Evolutionary conservation across 306 rosid genomes (phyloP), one percentile per base, ranked within the genome.

Genomic region (Potentilla sterilis): DNA sequence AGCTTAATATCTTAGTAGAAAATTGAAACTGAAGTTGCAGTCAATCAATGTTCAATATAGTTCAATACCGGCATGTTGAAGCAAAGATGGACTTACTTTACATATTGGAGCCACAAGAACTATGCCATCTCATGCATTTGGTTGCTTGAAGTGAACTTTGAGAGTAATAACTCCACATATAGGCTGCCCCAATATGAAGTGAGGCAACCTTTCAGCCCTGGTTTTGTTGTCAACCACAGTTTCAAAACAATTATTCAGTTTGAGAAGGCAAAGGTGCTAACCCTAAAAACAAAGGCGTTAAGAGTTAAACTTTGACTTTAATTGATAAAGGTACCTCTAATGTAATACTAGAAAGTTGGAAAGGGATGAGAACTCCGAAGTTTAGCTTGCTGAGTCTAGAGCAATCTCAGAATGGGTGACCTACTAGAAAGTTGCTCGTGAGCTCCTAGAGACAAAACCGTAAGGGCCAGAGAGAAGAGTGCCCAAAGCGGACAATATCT

Each of bases 41-140:
- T 10, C 3, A 4, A 13, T 41, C 22, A 32, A 12, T 43, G 47
- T 1, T 57, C 21, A 5, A 40, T 52, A 15, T 48, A 37, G 67
- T 52, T 76, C 28, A 3, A 24, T 64, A 75, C 66, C 54, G 9
- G 11, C 15, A 41, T 19, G 8, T 2, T 15, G 24, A 69, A 62
- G 28, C 44, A 67, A 62, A 24, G 69, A 83, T 46, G 52, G 19
- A 54, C 93, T 75, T 86, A 92, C 98, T 86, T 92, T 95, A 83
- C 97, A 95, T 97, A 95, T 95, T 37, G 97, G 97, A 58, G 98
- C 98, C 48, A 92, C 96, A 54, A 95, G 98, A 77, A 95, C 78
- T 34, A 90, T 78, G 43, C 97, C 98, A 77, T 90, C 96, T 97
- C 93, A 95, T 51, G 80, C 80, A 69, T 78, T 57, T 47, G 97